Evolutionary conservation across 345 rosid genomes (phyloP).

Genomic region (Sisymbrium irio): DNA sequence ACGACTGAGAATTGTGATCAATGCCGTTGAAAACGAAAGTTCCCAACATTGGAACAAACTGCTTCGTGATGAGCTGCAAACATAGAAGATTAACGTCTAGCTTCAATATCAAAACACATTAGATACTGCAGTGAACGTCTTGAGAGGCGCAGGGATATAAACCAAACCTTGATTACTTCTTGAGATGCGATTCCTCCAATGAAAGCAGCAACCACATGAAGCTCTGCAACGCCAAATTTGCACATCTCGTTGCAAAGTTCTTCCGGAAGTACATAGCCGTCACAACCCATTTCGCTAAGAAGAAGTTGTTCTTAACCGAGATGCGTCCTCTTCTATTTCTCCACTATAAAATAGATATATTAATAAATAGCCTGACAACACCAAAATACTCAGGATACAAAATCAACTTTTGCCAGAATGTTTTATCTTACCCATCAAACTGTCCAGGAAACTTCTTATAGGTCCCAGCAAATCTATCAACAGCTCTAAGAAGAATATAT

Average conservation of each 20-base stretch:
- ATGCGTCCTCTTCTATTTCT: conserved; percentile 66
- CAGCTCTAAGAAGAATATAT: conserved; percentile 86
- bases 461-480: conserved; percentile 76
- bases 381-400: not conserved
- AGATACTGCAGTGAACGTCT: not conserved
- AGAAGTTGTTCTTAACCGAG: conserved; percentile 65
- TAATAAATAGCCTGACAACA: not conserved
- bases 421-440: conserved; percentile 69
- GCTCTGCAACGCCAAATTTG: conserved; percentile 90
- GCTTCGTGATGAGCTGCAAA: conserved; percentile 79
- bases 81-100: not conserved
- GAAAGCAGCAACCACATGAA: conserved; percentile 88
- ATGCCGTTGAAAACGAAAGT: conserved; percentile 85
- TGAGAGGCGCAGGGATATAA: not conserved
- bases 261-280: conserved; percentile 62
- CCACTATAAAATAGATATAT: conserved; percentile 28
- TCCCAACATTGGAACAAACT: conserved; percentile 83
- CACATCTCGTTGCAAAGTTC: conserved; percentile 90
- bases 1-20: conserved; percentile 79
- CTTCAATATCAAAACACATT: not conserved
- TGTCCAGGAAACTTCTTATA: conserved; percentile 90
- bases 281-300: conserved; percentile 81
- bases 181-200: conserved; percentile 93
- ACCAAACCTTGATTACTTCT: conserved; percentile 83
- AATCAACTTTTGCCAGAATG: not conserved